A percentile compares a stretch with the other conserved stretches of the same genome.
Evolutionary conservation across 495 filamentous ascomycete genomes (phyloP).

Genomic region (Xylaria scruposa): DNA sequence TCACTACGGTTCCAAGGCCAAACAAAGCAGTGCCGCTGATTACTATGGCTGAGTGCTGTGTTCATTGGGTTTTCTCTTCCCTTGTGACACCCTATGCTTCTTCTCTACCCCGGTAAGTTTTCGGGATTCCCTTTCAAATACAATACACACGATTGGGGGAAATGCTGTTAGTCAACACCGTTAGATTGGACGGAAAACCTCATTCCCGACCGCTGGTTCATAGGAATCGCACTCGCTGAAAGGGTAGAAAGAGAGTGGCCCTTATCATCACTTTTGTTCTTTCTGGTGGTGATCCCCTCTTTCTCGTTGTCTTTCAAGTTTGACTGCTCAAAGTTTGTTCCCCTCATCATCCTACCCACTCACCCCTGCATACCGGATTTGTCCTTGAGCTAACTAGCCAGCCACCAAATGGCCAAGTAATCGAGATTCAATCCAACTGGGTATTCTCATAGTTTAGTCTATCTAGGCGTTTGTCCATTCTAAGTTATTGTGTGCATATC

Average conservation of each 20-base stretch:
- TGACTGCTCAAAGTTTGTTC: conserved; percentile 25
- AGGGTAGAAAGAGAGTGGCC: neutral
- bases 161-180: conserved; percentile 4
- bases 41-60: conserved; percentile 4
- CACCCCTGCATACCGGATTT: conserved; percentile 27
- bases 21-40: neutral
- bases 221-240: conserved; percentile 1
- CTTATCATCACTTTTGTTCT: neutral
- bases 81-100: conserved; percentile 9
- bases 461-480: conserved; percentile 3
- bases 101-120: conserved; percentile 8
- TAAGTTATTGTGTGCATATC: conserved; percentile 24
- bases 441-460: conserved; percentile 3
- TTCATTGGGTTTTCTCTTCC: conserved; percentile 21
- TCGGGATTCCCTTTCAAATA: conserved; percentile 1
- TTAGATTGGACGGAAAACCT: conserved; percentile 6
- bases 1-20: neutral
- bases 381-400: conserved; percentile 21
- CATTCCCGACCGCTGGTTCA: conserved; percentile 9
- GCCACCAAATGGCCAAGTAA: conserved; percentile 18
- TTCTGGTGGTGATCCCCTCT: neutral
- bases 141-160: neutral
- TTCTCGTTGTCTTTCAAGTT: conserved; percentile 10
- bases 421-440: conserved; percentile 24
- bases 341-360: conserved; percentile 27